phyloP scores from a whole-genome alignment of 257 asterid species.

The Craterostigma plantagineum region DNA sequence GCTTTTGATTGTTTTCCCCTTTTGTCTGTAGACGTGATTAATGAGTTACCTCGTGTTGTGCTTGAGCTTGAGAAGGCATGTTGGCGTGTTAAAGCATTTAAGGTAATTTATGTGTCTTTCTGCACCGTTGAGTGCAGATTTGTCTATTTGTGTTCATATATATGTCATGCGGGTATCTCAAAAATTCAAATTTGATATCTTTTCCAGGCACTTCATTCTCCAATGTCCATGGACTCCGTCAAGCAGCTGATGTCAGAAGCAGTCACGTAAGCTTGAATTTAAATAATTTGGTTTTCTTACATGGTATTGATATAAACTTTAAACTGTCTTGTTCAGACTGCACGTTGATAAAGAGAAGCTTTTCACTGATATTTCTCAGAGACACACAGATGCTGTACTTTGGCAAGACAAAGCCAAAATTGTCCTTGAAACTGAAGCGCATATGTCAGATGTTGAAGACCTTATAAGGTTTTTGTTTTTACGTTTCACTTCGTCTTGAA shows the following conservation, averaged over 20 bases:
- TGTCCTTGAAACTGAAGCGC: constrained; percentile 32
- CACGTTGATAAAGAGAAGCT: constrained; percentile 69
- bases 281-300: not conserved
- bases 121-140: constrained; percentile 3
- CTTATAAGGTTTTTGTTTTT: constrained; percentile 38
- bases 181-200: constrained; percentile 6
- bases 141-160: not conserved
- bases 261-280: constrained; percentile 23
- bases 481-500: constrained; percentile 3
- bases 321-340: constrained; percentile 38
- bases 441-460: constrained; percentile 52
- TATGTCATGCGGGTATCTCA: not conserved
- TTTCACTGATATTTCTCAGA: constrained; percentile 38
- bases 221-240: constrained; percentile 43
- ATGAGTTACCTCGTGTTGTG: constrained; percentile 53
- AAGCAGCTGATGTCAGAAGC: constrained; percentile 55
- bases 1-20: constrained; percentile 6
- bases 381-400: constrained; percentile 23
- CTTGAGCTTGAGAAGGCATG: constrained; percentile 59
- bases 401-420: constrained; percentile 65
- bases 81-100: constrained; percentile 64
- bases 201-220: constrained; percentile 45
- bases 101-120: constrained; percentile 28
- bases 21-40: constrained; percentile 28
- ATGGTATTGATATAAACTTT: constrained; percentile 8